Base-by-base conservation (phyloP, 2,329 filamentous ascomycete genomes). In the Ceratocystis destructans region DNA sequence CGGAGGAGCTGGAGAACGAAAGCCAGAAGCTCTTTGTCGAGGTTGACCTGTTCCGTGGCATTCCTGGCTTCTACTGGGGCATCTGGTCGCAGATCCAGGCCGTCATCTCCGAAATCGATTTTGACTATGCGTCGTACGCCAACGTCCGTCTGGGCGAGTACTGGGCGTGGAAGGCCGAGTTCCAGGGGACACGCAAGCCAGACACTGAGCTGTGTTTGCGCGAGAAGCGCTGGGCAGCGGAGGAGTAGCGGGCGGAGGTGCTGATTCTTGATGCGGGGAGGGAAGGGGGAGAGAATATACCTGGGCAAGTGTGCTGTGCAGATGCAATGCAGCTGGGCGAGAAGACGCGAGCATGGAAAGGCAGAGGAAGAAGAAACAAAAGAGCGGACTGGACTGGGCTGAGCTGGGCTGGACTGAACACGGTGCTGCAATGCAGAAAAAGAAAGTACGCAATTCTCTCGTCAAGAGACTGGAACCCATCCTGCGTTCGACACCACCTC, bases 71-170 rank as follows among this genome's bases (percentile, higher is more conserved):
- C 73, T 85, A 82, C 75, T 90, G 88, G 92, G 94, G 94, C 28
- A 90, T 96, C 67, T 99, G 94, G 94, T 88, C 91, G 6, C 79
- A 95, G 69, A 97, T 99, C 70, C 94, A 99, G 78, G 89, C 92
- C 1, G 89, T 85, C 65, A 97, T 99, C 70, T 96, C 90, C 10
- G 84, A 93, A 70, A 99, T 99, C 72, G 89, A 96, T 73, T 99
- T 99, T 73, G 92, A 99, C 76, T 99, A 99, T 74, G 89, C 90
- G 55, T 84, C 83, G 7, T 99, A 97, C 74, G 93, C 94, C 10
- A 90, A 96, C 75, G 77, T 87, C 17, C 82, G 94, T 66, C 79
- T 99, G 5, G 87, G 88, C 63, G 94, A 97, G 77, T 97, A 96
- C 77, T 96, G 87, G 83, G 90, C 87, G 3, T 96, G 90, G 90